Percentiles rank a stretch among this genome's conserved stretches.
phyloP scores from a whole-genome alignment of 306 rosid genomes.

The Acacia acuminata region DNA sequence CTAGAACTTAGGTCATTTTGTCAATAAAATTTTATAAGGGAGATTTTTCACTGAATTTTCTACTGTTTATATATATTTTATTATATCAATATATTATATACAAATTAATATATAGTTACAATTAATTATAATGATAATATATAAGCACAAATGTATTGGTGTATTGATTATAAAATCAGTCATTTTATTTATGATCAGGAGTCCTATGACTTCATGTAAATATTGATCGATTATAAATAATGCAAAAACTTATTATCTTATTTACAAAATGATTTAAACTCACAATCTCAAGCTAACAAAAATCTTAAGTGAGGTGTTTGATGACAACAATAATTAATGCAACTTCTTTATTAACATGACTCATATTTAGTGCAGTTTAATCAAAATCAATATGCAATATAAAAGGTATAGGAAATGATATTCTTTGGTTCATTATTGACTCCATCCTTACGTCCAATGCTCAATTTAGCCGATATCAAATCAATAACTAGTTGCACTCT shows the following conservation, averaged over 20 bases:
- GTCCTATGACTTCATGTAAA: not conserved
- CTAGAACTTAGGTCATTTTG: no score
- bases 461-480: not conserved
- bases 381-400: not conserved
- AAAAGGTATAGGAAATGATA: not conserved
- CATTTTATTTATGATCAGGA: not conserved
- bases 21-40: no score
- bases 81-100: not conserved
- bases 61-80: no score
- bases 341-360: not conserved
- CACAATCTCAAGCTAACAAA: no score
- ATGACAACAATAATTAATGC: no score
- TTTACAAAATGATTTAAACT: no score
- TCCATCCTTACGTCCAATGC: not conserved
- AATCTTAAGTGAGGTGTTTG: no score
- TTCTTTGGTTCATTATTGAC: not conserved
- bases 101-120: no score
- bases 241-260: no score
- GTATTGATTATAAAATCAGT: not conserved
- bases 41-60: no score
- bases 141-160: not conserved
- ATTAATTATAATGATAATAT: no score
- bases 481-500: not conserved
- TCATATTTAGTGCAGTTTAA: not conserved
- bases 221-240: not conserved